A percentile compares a stretch with the other conserved stretches of the same genome.
phyloP scores from a whole-genome alignment of 495 filamentous ascomycete genomes.

The Sporormia fimetaria region DNA sequence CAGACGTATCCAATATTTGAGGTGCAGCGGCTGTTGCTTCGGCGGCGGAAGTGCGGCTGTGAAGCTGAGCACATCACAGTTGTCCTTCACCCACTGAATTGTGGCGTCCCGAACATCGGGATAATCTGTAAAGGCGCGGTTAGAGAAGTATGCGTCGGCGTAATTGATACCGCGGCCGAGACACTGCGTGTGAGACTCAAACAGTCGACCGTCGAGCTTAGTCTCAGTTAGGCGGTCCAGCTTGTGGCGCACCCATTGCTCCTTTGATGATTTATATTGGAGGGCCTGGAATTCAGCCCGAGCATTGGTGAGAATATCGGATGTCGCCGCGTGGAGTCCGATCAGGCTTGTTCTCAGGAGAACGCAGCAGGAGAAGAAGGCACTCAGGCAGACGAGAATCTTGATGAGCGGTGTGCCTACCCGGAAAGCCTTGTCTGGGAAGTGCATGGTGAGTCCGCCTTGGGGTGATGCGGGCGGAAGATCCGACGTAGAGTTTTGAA shows the following conservation, averaged over 20 bases:
- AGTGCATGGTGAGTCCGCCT: too few species aligned
- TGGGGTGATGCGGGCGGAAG: too few species aligned
- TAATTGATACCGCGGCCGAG: constrained; percentile 3
- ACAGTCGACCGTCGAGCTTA: too few species aligned
- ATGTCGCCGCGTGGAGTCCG: background rate
- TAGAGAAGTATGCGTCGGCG: background rate
- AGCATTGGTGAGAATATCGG: too few species aligned
- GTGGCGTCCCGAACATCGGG: background rate
- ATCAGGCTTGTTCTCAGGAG: background rate
- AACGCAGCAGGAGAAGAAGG: background rate
- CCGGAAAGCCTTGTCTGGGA: too few species aligned
- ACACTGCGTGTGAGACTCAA: constrained; percentile 4
- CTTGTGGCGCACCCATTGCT: background rate
- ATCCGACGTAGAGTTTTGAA: too few species aligned
- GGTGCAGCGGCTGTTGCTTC: too few species aligned
- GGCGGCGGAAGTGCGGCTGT: background rate
- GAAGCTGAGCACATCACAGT: constrained; percentile 4
- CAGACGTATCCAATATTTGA: too few species aligned
- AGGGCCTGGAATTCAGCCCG: too few species aligned
- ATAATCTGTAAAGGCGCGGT: background rate
- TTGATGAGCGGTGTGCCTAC: too few species aligned
- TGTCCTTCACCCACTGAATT: constrained; percentile 2
- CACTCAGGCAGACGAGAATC: background rate
- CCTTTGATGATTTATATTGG: background rate
- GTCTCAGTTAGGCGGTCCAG: background rate